Evolutionary conservation across 1,139 yeast species (phyloP).

Genomic region (Lodderomyces theae): DNA sequence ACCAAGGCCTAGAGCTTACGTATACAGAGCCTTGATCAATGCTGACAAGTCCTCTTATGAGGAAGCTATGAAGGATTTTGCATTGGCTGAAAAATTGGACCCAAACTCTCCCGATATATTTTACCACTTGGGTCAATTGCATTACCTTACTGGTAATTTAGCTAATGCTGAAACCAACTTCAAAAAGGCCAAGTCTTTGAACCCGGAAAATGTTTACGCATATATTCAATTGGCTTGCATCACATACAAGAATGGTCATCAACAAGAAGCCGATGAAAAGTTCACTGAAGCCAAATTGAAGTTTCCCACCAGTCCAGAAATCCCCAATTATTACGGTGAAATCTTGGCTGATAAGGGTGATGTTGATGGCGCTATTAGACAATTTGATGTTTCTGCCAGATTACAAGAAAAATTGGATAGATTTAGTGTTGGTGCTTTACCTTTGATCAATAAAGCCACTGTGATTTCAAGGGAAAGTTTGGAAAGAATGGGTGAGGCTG

Average conservation of each 20-base stretch:
- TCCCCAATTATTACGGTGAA: constrained; percentile 95
- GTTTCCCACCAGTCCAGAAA: constrained; percentile 87
- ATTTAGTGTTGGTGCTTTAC: constrained; percentile 78
- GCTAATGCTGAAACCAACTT: constrained; percentile 73
- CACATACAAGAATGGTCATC: constrained; percentile 76
- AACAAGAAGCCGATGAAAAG: constrained; percentile 57
- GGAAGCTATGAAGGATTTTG: constrained; percentile 68
- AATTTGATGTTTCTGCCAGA: constrained; percentile 84
- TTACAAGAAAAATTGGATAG: constrained; percentile 67
- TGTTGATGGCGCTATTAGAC: constrained; percentile 67
- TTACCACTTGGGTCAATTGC: constrained; percentile 94
- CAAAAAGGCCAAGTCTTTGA: constrained; percentile 69
- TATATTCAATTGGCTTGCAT: constrained; percentile 93
- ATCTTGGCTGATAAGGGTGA: constrained; percentile 82
- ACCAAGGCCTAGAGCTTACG: constrained; percentile 82
- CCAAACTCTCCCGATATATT: constrained; percentile 77
- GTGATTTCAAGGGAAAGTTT: constrained; percentile 60
- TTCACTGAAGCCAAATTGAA: constrained; percentile 72
- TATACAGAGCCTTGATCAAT: constrained; percentile 77
- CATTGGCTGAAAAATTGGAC: constrained; percentile 66
- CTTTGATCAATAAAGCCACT: constrained; percentile 86
- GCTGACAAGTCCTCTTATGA: constrained; percentile 73
- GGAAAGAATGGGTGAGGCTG: constrained; percentile 60
- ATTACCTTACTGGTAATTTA: constrained; percentile 76
- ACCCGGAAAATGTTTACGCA: constrained; percentile 76